Conservation (phyloP, 768 basidiomycete species). For the Phaffia australis region DNA sequence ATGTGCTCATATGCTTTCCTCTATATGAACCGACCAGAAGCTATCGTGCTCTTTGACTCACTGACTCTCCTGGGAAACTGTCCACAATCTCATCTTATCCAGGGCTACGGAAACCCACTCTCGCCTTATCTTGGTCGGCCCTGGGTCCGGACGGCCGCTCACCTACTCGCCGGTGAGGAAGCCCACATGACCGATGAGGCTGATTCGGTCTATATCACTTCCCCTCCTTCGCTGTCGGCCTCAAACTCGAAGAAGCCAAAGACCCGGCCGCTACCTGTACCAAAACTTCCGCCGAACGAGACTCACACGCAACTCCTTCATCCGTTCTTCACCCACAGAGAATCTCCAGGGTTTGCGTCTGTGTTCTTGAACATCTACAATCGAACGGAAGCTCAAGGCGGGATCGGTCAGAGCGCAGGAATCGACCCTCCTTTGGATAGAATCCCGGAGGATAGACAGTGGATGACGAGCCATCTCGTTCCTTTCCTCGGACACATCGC, state of each 20-base stretch:
- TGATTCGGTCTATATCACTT: conserved; percentile 10
- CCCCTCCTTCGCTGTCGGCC: not conserved
- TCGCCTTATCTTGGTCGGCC: conserved; percentile 39
- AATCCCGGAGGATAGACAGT: conserved; percentile 32
- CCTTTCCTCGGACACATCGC: conserved; percentile 42
- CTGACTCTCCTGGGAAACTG: too few species aligned
- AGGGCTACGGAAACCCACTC: conserved; percentile 37
- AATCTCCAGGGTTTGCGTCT: conserved; percentile 40
- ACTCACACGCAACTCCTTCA: conserved; percentile 40
- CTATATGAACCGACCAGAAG: too few species aligned
- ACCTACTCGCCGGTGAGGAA: conserved; percentile 36
- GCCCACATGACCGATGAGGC: conserved; percentile 22
- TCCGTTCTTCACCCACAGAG: conserved; percentile 41
- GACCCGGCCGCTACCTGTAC: conserved; percentile 33
- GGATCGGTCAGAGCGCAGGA: conserved; percentile 27
- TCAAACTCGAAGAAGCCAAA: conserved; percentile 21
- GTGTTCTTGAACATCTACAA: conserved; percentile 41
- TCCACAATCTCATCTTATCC: conserved; percentile 27
- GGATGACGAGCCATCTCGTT: conserved; percentile 40
- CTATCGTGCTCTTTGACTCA: not conserved
- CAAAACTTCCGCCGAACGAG: conserved; percentile 39
- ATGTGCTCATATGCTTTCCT: not conserved
- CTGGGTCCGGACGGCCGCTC: conserved; percentile 38
- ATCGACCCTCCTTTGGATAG: conserved; percentile 32
- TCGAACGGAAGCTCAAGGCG: conserved; percentile 28